phyloP scores from a whole-genome alignment of 805 yeast genomes.

The Wickerhamomyces kurtzmanii region DNA sequence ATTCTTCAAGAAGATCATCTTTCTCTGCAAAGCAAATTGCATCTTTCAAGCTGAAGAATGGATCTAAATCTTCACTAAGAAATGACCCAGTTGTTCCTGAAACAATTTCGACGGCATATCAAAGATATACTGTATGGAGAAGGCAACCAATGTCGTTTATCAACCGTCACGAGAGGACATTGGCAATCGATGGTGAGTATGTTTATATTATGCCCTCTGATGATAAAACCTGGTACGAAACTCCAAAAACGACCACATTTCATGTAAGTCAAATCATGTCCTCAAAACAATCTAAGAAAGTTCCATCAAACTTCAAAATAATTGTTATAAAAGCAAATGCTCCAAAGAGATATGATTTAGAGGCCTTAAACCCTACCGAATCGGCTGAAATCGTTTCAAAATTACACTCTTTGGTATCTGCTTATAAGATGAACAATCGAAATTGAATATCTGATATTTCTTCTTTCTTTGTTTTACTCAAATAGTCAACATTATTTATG shows the following conservation, averaged over 20 bases:
- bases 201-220: constrained; percentile 82
- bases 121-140: constrained; percentile 82
- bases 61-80: constrained; percentile 21
- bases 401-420: constrained; percentile 45
- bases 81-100: constrained; percentile 10
- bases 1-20: background rate
- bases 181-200: constrained; percentile 92
- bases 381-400: constrained; percentile 72
- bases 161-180: constrained; percentile 68
- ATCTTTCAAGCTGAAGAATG: constrained; percentile 23
- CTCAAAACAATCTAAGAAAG: constrained; percentile 67
- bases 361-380: constrained; percentile 51
- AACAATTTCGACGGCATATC: constrained; percentile 34
- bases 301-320: constrained; percentile 73
- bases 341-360: constrained; percentile 79
- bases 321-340: constrained; percentile 61
- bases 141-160: constrained; percentile 80
- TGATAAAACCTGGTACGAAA: constrained; percentile 63
- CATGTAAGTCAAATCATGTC: constrained; percentile 71
- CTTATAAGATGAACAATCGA: constrained; percentile 38
- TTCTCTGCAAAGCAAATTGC: background rate
- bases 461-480: too few relatives aligned
- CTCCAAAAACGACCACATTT: constrained; percentile 77
- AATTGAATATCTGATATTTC: too few relatives aligned
- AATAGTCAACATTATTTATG: too few relatives aligned